Percentiles rank a stretch among this genome's conserved stretches.
Conservation (phyloP, 2,329 filamentous ascomycete species). For the Colletotrichum sp. region DNA sequence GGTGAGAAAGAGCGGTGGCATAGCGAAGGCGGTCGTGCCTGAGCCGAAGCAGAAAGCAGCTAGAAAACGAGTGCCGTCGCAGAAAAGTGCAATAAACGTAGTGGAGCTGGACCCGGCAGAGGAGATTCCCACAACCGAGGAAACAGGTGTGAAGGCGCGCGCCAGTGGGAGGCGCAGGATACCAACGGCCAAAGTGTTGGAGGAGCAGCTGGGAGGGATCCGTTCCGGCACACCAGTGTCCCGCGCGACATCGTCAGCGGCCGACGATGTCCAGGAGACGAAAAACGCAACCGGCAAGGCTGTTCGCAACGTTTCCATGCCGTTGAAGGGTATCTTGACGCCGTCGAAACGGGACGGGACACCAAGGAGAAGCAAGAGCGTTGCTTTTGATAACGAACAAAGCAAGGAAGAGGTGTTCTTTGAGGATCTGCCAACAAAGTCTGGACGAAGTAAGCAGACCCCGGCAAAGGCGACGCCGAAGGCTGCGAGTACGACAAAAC, state of each 20-base stretch:
- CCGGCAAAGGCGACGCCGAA: slow-evolving; percentile 10
- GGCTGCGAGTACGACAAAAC: slow-evolving; percentile 7
- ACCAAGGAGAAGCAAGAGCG: slow-evolving; percentile 53
- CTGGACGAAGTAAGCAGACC: slow-evolving; percentile 28
- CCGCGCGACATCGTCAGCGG: not conserved
- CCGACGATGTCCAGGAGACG: slow-evolving; percentile 20
- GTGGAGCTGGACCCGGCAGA: not conserved
- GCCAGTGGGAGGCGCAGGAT: slow-evolving; percentile 19
- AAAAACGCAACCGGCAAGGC: not conserved
- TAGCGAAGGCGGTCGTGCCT: not conserved
- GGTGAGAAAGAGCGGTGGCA: slow-evolving; percentile 8
- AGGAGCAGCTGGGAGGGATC: slow-evolving; percentile 3
- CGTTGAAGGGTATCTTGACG: slow-evolving; percentile 62
- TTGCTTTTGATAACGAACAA: slow-evolving; percentile 52
- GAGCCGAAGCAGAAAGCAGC: not conserved
- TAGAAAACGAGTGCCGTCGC: not conserved
- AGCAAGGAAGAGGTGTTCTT: slow-evolving; percentile 51
- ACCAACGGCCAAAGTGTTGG: slow-evolving; percentile 13
- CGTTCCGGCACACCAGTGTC: not conserved
- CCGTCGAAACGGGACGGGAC: slow-evolving; percentile 49
- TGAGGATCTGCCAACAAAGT: slow-evolving; percentile 52
- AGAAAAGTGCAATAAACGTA: not conserved
- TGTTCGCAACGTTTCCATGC: not conserved
- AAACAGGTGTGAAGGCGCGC: slow-evolving; percentile 7
- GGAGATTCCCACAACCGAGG: not conserved